Conservation (phyloP, 2,329 filamentous ascomycete species). For the Grosmannia huntii region DNA sequence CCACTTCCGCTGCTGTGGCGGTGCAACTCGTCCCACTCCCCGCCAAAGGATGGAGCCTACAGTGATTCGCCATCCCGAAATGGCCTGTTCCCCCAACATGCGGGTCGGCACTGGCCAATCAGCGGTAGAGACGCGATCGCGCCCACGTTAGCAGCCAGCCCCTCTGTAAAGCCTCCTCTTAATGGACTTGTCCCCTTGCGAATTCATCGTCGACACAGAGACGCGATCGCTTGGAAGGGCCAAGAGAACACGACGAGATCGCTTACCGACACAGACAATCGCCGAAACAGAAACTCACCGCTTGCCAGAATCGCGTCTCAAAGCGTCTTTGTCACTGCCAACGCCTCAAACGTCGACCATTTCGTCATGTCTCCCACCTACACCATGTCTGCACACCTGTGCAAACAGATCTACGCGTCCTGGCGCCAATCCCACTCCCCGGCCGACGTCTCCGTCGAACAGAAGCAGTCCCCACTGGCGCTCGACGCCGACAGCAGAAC, state of each 20-base stretch:
- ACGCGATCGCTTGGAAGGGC: too few species aligned
- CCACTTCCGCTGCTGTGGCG: conserved; percentile 11
- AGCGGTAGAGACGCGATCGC: not conserved
- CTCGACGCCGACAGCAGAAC: conserved; percentile 21
- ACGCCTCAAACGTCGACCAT: not conserved
- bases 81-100: conserved; percentile 3
- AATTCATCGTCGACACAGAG: not conserved
- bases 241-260: too few species aligned
- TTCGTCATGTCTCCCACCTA: conserved; percentile 43
- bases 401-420: conserved; percentile 47
- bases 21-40: conserved; percentile 11
- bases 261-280: too few species aligned
- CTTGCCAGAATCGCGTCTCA: not conserved
- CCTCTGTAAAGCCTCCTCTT: not conserved
- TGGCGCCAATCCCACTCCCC: conserved; percentile 38
- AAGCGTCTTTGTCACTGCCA: not conserved
- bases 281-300: too few species aligned
- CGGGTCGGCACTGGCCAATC: not conserved
- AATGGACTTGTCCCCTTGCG: not conserved
- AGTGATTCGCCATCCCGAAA: not conserved
- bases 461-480: conserved; percentile 10
- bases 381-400: conserved; percentile 48
- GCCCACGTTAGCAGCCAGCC: not conserved
- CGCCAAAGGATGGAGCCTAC: not conserved
- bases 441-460: conserved; percentile 14